A percentile compares a stretch with the other conserved stretches of the same genome.
Evolutionary conservation across 805 yeast species (phyloP).

Genomic region (Ogataea neopini): DNA sequence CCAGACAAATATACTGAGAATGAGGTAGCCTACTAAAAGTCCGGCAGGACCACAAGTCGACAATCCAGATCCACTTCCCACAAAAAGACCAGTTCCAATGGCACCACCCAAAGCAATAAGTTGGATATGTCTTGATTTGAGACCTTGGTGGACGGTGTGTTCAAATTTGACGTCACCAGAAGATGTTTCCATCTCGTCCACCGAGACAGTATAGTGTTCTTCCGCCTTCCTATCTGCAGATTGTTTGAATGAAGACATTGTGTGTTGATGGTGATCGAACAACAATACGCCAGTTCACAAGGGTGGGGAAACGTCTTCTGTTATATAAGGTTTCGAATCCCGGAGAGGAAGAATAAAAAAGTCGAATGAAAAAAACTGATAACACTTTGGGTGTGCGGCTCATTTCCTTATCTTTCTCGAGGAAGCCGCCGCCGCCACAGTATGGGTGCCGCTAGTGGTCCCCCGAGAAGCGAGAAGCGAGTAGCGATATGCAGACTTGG

Average conservation of each 20-base stretch:
- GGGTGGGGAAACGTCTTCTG: neutral
- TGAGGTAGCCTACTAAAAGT: slow-evolving; percentile 57
- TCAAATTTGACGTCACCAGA: neutral
- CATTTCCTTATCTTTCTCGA: neutral
- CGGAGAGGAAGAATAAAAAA: neutral
- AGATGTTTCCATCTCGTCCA: neutral
- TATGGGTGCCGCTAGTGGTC: neutral
- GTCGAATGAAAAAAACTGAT: neutral
- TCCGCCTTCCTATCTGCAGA: neutral
- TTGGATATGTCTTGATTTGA: slow-evolving; percentile 51
- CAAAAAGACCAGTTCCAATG: slow-evolving; percentile 61
- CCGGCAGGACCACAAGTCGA: slow-evolving; percentile 40
- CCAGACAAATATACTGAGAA: slow-evolving; percentile 64
- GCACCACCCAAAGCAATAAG: slow-evolving; percentile 73
- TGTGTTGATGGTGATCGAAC: neutral
- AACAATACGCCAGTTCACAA: no score
- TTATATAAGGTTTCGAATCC: neutral
- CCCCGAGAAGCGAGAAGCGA: neutral
- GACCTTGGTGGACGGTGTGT: slow-evolving; percentile 38
- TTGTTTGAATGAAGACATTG: neutral
- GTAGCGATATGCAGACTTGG: neutral
- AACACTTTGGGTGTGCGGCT: neutral
- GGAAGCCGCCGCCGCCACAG: neutral
- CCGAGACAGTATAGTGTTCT: neutral
- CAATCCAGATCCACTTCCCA: slow-evolving; percentile 46